Evolutionary conservation across 2,329 filamentous ascomycete species (phyloP).

Genomic region (Hymenoscyphus infarciens): DNA sequence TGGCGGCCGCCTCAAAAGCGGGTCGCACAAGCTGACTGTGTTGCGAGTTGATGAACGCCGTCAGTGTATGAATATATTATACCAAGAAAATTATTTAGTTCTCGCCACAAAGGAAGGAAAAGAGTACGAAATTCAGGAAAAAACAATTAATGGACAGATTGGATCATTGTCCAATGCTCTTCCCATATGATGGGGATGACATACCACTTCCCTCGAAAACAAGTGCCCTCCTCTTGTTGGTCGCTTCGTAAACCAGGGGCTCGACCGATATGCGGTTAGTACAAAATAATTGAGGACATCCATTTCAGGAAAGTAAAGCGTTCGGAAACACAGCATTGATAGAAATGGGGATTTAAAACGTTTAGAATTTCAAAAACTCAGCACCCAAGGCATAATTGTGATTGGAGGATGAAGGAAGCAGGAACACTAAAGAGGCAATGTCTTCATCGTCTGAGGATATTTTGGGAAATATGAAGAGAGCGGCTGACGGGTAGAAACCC

Average conservation of each 20-base stretch:
- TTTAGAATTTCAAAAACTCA: too few relatives aligned
- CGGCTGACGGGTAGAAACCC: neutral
- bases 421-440: neutral
- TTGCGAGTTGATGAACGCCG: too few relatives aligned
- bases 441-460: neutral
- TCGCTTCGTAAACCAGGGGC: neutral
- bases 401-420: conserved; percentile 1
- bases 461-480: neutral
- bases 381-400: neutral
- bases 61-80: neutral
- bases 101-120: neutral
- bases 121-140: neutral
- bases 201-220: neutral
- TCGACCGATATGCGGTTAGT: too few relatives aligned
- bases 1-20: neutral
- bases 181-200: too few relatives aligned
- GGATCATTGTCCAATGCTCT: neutral
- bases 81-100: neutral
- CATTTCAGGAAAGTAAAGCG: neutral
- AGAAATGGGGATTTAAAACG: neutral
- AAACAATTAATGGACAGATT: neutral
- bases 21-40: too few relatives aligned
- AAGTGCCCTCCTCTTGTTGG: neutral
- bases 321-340: neutral
- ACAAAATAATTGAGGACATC: too few relatives aligned